Evolutionary conservation across 805 yeast species (phyloP), one percentile per base, ranked within the genome.

Genomic region (Metschnikowia gelsemii): DNA sequence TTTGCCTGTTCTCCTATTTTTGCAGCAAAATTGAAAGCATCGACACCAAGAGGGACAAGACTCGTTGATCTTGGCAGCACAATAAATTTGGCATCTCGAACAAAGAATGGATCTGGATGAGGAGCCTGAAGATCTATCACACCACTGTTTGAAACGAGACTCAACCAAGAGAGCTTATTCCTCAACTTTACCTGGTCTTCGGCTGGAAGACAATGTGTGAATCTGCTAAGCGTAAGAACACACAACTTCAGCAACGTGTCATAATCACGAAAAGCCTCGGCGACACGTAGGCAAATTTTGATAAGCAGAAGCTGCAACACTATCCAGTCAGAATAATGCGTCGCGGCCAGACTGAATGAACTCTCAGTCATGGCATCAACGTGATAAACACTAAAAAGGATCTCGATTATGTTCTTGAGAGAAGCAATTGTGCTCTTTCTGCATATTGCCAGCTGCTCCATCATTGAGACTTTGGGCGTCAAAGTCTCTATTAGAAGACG

Each of bases 91-190:
- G 80, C 64, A 20, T 70, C 73, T 45, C 90, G 67, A 1, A 87
- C 64, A 7, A 91, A 42, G 42, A 70, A 74, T 0, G 82, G 80
- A 59, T 91, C 96, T 87, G 95, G 87, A 54, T 87, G 87, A 1
- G 68, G 62, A 8, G 63, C 46, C 1, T 51, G 51, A 9, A 68
- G 49, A 7, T 55, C 43, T 9, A 62, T 54, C 12, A 31, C 58
- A 35, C 44, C 65, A 54, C 46, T 57, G 42, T 24, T 61, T 24
- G 61, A 46, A 9, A 47, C 20, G 21, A 49, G 48, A 0, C 55
- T 36, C 9, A 61, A 40, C 33, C 51, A 43, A 20, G 59, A 62
- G 16, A 67, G 56, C 38, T 58, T 63, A 2, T 62, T 59, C 42
- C 57, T 63, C 8, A 82, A 46, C 11, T 58, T 59, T 2, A 62